Base-by-base conservation (phyloP, 2,329 filamentous ascomycete genomes). In the Trichoderma aggressivum region DNA sequence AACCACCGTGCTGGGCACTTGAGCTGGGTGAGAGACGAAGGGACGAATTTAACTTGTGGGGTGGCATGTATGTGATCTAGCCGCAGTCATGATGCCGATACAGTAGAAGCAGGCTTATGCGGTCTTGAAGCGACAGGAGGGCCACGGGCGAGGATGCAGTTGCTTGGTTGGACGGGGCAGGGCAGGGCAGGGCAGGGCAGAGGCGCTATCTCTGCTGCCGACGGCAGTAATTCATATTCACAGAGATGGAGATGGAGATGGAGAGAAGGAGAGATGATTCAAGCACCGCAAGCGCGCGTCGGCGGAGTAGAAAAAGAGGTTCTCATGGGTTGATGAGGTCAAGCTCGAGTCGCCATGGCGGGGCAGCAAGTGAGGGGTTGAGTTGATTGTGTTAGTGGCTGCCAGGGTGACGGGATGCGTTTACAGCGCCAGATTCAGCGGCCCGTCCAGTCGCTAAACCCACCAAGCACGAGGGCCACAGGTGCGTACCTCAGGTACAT, bases 291-390 rank as follows among this genome's bases (percentile, higher is more conserved):
- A 36, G 43, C 16, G 62, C 50, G 53, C 28, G 10, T 39, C 7
- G 28, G 39, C 61, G 55, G 69, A 71, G 55, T 18, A 39, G 16
- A 7, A 70, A 59, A 24, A 39, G 69, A 71, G 59, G 47, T 26
- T 56, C 26, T 32, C 30, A 53, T 32, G n/a, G 56, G 30, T 36
- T 36, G 60, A 66, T 71, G 69, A 71, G 69, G 69, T 71, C 69
- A 55, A 71, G 26, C 32, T 34, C 55, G 28, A 66, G 53, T 60
- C 32, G 69, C 43, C 60, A n/a, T 71, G 62, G 69, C 69, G 69
- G 69, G 69, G 61, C 55, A 32, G 69, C n/a, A 55, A 60, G 18
- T 70, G 68, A 70, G 69, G 69, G 69, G 61, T 71, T 47, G 50
- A 36, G 39, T 47, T 18, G 21, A 28, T 28, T 16, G 21, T 34